Conservation (phyloP, 108 stramenopile species). For the Fistulifera solaris region DNA sequence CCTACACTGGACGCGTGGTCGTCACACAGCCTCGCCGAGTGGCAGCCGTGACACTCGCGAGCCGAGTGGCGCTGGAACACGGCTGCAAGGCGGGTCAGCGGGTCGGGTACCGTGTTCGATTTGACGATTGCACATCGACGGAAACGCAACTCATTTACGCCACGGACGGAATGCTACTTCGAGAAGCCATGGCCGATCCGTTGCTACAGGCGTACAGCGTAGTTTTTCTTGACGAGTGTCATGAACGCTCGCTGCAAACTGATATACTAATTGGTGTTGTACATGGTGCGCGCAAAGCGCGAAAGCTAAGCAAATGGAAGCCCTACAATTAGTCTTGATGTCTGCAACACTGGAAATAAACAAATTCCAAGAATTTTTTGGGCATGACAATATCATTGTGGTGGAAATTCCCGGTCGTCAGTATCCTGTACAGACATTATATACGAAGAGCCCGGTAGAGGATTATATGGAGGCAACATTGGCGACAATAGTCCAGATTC, state of each 20-base stretch:
- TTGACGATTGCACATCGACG: constrained; percentile 78
- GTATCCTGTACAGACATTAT: constrained; percentile 77
- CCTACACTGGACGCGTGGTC: constrained; percentile 44
- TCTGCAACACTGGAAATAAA: constrained; percentile 91
- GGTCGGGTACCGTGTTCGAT: constrained; percentile 92
- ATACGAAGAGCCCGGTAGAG: constrained; percentile 56
- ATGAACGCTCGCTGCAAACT: constrained; percentile 92
- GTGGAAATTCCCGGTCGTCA: constrained; percentile 84
- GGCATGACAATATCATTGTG: constrained; percentile 23
- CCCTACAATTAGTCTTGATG: constrained; percentile 91
- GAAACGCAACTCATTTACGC: constrained; percentile 79
- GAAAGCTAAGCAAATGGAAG: constrained; percentile 33
- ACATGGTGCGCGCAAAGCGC: constrained; percentile 61
- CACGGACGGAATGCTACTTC: constrained; percentile 96
- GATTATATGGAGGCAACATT: constrained; percentile 83
- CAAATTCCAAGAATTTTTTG: constrained; percentile 79
- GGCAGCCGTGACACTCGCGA: constrained; percentile 93
- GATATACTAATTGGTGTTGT: constrained; percentile 83
- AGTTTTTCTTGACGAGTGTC: constrained; percentile 94
- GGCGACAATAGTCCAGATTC: constrained; percentile 80
- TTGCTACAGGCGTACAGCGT: constrained; percentile 71
- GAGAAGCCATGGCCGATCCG: constrained; percentile 86
- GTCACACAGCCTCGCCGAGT: constrained; percentile 95
- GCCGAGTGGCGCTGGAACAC: constrained; percentile 83
- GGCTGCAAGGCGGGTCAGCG: constrained; percentile 44